Conservation (phyloP, 805 yeast genomes). For the Myxozyma monticola region DNA sequence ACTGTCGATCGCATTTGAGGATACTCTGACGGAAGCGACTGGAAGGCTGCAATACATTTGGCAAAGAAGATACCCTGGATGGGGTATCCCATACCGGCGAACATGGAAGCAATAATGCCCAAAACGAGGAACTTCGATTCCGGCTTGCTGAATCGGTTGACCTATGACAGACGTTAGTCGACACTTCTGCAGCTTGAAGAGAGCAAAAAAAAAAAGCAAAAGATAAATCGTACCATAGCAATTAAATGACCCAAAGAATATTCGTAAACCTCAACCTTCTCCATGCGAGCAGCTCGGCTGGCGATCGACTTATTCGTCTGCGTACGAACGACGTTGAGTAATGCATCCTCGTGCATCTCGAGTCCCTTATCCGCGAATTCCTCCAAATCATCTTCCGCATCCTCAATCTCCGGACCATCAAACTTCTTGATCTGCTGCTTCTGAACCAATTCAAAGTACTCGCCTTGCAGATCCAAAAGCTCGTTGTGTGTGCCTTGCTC, state of each 20-base stretch:
- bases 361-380: conserved; percentile 6
- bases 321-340: conserved; percentile 19
- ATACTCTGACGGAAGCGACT: conserved; percentile 31
- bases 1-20: conserved; percentile 34
- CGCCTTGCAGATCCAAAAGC: conserved; percentile 32
- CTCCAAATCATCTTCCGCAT: neutral
- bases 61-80: conserved; percentile 43
- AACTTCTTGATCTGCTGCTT: conserved; percentile 37
- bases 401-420: neutral
- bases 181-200: neutral
- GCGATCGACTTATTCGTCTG: conserved; percentile 18
- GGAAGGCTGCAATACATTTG: conserved; percentile 38
- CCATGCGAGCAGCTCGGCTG: conserved; percentile 2
- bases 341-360: conserved; percentile 16
- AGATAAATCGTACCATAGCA: conserved; percentile 2
- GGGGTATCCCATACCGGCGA: conserved; percentile 44
- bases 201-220: too few species aligned
- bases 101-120: conserved; percentile 26
- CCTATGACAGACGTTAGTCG: conserved; percentile 5
- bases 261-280: neutral
- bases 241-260: neutral
- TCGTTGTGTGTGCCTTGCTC: conserved; percentile 42
- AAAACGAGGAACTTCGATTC: conserved; percentile 8
- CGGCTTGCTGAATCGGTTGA: conserved; percentile 10
- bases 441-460: conserved; percentile 37